Evolutionary conservation across 169 alveolate species (phyloP).

Genomic region (Eimeria necatrix): DNA sequence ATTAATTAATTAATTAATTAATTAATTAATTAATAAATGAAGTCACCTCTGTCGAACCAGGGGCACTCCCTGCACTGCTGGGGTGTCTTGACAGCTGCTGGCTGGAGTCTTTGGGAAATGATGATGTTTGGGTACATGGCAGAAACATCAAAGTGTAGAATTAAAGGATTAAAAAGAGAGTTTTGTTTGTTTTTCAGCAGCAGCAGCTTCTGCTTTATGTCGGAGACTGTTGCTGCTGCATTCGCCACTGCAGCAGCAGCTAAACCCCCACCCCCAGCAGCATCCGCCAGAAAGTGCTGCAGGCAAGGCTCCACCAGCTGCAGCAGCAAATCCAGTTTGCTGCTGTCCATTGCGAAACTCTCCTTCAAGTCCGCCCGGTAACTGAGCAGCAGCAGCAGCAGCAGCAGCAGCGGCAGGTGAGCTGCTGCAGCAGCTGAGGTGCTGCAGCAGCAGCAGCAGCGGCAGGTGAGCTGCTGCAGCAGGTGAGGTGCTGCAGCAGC

Average conservation of each 20-base stretch:
- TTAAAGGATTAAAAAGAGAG: slow-evolving; percentile 91
- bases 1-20: not conserved
- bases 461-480: too few relatives aligned
- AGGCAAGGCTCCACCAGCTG: not conserved
- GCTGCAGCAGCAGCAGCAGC: too few relatives aligned
- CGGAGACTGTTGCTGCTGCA: slow-evolving; percentile 88
- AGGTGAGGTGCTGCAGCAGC: too few relatives aligned
- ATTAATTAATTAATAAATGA: not conserved
- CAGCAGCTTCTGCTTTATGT: slow-evolving; percentile 84
- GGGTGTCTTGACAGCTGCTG: slow-evolving; percentile 98
- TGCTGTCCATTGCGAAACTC: slow-evolving; percentile 93
- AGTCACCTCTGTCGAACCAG: slow-evolving; percentile 93
- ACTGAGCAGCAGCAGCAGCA: too few relatives aligned
- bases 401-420: too few relatives aligned
- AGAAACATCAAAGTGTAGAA: slow-evolving; percentile 99
- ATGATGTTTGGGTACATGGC: slow-evolving; percentile 99
- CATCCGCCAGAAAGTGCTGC: not conserved
- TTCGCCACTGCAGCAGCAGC: slow-evolving; percentile 88
- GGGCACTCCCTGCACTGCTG: slow-evolving; percentile 97
- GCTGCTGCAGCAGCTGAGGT: too few relatives aligned
- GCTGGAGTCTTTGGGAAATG: slow-evolving; percentile 98
- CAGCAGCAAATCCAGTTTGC: slow-evolving; percentile 88
- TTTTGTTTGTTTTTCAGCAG: slow-evolving; percentile 82
- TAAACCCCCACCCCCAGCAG: not conserved
- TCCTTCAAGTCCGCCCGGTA: slow-evolving; percentile 98